A percentile compares a stretch with the other conserved stretches of the same genome.
phyloP scores from a whole-genome alignment of 2,329 filamentous ascomycete species.

The Rhynchosporium agropyri region DNA sequence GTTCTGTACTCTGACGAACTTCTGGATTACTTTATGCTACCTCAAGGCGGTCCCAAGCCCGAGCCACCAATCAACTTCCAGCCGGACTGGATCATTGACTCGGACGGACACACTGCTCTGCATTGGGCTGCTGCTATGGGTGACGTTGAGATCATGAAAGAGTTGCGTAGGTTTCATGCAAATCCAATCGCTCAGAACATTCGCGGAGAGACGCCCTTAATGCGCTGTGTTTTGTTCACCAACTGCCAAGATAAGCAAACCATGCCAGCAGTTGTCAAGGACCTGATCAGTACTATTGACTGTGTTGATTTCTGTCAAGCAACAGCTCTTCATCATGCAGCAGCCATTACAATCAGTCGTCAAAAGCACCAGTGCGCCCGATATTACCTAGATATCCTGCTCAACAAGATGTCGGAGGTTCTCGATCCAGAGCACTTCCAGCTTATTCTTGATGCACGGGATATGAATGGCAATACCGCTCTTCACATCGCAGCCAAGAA shows the following conservation, averaged over 20 bases:
- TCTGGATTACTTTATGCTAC: conserved; percentile 92
- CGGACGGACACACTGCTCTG: conserved; percentile 87
- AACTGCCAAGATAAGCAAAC: conserved; percentile 95
- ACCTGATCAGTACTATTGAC: conserved; percentile 80
- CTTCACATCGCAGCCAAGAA: conserved; percentile 74
- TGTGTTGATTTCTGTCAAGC: conserved; percentile 78
- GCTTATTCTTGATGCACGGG: conserved; percentile 77
- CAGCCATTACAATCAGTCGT: conserved; percentile 79
- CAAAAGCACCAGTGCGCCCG: conserved; percentile 86
- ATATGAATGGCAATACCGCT: conserved; percentile 87
- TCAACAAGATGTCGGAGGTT: conserved; percentile 82
- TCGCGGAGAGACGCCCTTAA: conserved; percentile 85
- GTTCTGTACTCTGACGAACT: conserved; percentile 90
- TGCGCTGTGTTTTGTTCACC: conserved; percentile 93
- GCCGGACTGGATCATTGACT: conserved; percentile 89
- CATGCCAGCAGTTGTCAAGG: conserved; percentile 80
- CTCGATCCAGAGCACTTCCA: conserved; percentile 77
- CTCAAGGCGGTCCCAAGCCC: conserved; percentile 67
- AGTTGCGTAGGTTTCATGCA: conserved; percentile 80
- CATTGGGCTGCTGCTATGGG: conserved; percentile 99
- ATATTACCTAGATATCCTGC: conserved; percentile 90
- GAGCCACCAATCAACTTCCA: conserved; percentile 85
- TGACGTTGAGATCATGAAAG: conserved; percentile 86
- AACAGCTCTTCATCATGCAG: conserved; percentile 93
- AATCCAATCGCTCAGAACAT: conserved; percentile 70